Conservation (phyloP, 306 rosid species). For the Chamaecrista fasciculata region DNA sequence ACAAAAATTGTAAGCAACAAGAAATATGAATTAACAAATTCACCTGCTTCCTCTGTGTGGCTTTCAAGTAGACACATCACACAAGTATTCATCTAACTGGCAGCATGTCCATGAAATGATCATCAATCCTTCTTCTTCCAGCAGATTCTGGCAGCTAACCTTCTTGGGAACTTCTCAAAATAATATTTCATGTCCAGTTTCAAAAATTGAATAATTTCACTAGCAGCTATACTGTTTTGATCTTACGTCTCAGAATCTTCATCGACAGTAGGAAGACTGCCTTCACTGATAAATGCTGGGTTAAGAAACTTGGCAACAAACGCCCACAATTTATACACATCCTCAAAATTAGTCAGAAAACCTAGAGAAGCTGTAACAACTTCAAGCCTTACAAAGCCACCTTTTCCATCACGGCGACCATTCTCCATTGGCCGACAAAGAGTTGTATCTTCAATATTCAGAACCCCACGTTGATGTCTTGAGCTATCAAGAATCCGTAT, state of each 20-base stretch:
- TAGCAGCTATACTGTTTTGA: not conserved
- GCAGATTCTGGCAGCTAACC: slow-evolving; percentile 26
- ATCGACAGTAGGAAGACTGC: slow-evolving; percentile 66
- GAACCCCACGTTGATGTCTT: slow-evolving; percentile 49
- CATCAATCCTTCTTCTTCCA: slow-evolving; percentile 29
- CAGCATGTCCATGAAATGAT: slow-evolving; percentile 36
- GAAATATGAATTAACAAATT: slow-evolving; percentile 69
- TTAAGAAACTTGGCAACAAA: slow-evolving; percentile 86
- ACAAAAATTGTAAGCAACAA: slow-evolving; percentile 47
- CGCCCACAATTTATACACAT: slow-evolving; percentile 89
- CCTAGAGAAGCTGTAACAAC: slow-evolving; percentile 90
- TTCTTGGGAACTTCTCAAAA: slow-evolving; percentile 12
- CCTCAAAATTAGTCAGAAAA: slow-evolving; percentile 90
- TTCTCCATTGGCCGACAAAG: slow-evolving; percentile 83
- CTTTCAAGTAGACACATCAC: slow-evolving; percentile 34
- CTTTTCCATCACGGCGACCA: slow-evolving; percentile 56
- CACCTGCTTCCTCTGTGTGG: slow-evolving; percentile 40
- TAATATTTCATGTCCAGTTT: slow-evolving; percentile 28
- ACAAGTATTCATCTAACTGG: slow-evolving; percentile 26
- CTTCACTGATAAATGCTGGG: slow-evolving; percentile 63
- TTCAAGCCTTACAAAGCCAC: slow-evolving; percentile 67
- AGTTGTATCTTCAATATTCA: slow-evolving; percentile 58
- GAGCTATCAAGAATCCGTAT: slow-evolving; percentile 61
- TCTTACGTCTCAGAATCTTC: slow-evolving; percentile 66
- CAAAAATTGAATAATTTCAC: slow-evolving; percentile 31